Base-by-base conservation (phyloP, 1,284 basidiomycete genomes). In the Rhodotorula sp. region DNA sequence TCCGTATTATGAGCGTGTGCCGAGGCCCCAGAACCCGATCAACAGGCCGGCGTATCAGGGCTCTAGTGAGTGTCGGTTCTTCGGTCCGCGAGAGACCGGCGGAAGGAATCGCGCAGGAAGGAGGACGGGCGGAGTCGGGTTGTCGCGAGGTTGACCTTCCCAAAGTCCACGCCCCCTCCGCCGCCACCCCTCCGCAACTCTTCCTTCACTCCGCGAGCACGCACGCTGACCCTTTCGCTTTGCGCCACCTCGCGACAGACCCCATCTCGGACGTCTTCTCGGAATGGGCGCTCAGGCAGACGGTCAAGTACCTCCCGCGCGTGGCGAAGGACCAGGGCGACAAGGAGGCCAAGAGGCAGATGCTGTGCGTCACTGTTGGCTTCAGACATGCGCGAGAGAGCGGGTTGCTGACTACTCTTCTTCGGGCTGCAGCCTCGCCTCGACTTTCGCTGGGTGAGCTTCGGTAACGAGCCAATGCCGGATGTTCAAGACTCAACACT, bases 11-110 rank as follows among this genome's bases (percentile, higher is more conserved):
- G 91, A 96, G 81, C 89, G 94, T 62, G 88, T 85, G 1, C 94
- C 74, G 15, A 87, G 95, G 47, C 95, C 95, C 1, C 78, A 86
- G 22, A 96, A 98, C 82, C 94, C 94, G 5, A 88, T 94, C 59
- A 83, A 92, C 63, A 85, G 95, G 58, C 94, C 82, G 2, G 91
- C 94, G 13, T 98, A 97, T 79, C 94, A 98, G 82, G 94, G 94
- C 59, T 90, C 91, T 9, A 91, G 60, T 68, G 32, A 36, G 67
- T 47, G 17, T 15, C n/a, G 27, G 15, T 4, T 13, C 4, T 32
- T 46, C 7, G 22, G 4, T 22, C 30, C 5, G 30, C 27, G 13
- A 1, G 30, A 30, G 29, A 54, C 53, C 22, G 32, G 34, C 22
- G 19, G 32, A 36, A 36, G 24, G 1, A 9, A 39, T 17, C 8